phyloP scores from a whole-genome alignment of 352 stramenopile species.

The Phytophthora sp. region DNA sequence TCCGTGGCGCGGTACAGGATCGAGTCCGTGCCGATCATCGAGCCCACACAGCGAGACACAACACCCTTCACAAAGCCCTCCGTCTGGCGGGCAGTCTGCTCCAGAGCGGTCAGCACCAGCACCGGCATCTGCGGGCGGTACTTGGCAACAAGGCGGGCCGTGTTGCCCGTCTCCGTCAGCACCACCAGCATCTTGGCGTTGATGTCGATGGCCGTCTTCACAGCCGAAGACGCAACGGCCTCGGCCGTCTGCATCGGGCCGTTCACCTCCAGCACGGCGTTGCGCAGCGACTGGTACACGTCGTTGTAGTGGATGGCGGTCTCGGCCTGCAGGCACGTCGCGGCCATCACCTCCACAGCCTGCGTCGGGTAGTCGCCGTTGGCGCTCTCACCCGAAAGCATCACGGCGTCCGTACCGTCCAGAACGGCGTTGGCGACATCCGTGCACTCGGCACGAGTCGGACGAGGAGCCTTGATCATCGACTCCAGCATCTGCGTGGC shows the following conservation, averaged over 20 bases:
- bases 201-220: constrained; percentile 97
- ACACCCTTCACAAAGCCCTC: constrained; percentile 64
- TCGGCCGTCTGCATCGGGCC: constrained; percentile 85
- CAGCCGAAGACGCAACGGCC: constrained; percentile 95
- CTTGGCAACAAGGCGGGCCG: constrained; percentile 94
- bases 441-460: constrained; percentile 98
- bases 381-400: constrained; percentile 98
- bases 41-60: constrained; percentile 63
- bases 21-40: constrained; percentile 88
- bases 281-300: constrained; percentile 73
- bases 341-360: constrained; percentile 95
- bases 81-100: constrained; percentile 56
- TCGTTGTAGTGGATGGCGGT: constrained; percentile 89
- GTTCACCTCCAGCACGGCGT: constrained; percentile 56
- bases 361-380: constrained; percentile 96
- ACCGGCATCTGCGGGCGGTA: constrained; percentile 86
- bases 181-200: constrained; percentile 96
- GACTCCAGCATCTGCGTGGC: constrained; percentile 99
- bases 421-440: constrained; percentile 99
- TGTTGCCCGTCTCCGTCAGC: constrained; percentile 95
- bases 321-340: constrained; percentile 92
- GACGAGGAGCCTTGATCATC: constrained; percentile 97
- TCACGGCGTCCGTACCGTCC: constrained; percentile 97
- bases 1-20: constrained; percentile 88
- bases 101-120: constrained; percentile 66